These are phyloP conservation scores for Jaminaea rosea DNA, from an alignment of 1,284 basidiomycete species.

Conservation along the genomic window DNA sequence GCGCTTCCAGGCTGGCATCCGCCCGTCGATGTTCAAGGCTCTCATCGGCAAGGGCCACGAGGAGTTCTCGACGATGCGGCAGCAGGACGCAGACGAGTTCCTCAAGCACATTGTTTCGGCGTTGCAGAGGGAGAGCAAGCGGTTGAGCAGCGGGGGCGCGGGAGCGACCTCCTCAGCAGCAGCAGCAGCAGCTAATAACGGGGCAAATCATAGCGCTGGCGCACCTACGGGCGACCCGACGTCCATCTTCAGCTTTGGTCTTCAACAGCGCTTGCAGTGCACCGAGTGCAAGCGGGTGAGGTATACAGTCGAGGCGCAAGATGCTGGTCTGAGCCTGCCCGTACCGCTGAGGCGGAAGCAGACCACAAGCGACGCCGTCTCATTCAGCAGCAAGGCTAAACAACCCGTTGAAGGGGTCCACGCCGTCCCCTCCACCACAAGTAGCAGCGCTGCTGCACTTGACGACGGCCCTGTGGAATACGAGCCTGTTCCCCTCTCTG, in stretches of 20 bases:
- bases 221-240: conserved; percentile 54
- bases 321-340: conserved; percentile 64
- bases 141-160: neutral
- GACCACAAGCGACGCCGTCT: neutral
- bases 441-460: neutral
- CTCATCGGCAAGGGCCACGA: conserved; percentile 84
- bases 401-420: conserved; percentile 20
- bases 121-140: conserved; percentile 52
- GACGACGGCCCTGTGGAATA: conserved; percentile 50
- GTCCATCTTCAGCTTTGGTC: conserved; percentile 66
- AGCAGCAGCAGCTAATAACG: too few species aligned
- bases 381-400: too few species aligned
- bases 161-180: too few species aligned
- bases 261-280: conserved; percentile 59
- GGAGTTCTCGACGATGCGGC: conserved; percentile 92
- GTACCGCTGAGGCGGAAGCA: conserved; percentile 54
- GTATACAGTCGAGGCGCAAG: conserved; percentile 70
- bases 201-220: too few species aligned
- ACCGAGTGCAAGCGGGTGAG: conserved; percentile 72
- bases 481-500: conserved; percentile 60
- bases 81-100: conserved; percentile 97
- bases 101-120: conserved; percentile 68
- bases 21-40: conserved; percentile 75
- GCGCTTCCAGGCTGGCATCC: conserved; percentile 73
- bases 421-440: neutral